These are phyloP conservation scores for Aquilaria agallochum DNA, from an alignment of 441 rosid genomes.

Conservation along the genomic window DNA sequence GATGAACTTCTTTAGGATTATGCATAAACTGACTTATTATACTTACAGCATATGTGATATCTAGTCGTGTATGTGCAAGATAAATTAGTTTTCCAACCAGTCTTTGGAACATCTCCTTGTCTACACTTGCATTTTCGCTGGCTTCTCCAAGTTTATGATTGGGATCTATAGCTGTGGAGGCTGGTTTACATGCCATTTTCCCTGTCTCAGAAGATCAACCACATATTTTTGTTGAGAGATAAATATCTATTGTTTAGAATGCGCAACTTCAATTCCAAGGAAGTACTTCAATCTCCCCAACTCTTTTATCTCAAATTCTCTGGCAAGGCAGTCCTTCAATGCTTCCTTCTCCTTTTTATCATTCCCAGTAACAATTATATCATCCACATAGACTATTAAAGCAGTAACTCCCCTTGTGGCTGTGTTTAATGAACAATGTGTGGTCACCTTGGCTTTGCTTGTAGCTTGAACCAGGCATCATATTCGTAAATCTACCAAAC, in stretches of 20 bases:
- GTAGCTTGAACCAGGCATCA: not conserved
- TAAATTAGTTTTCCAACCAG: not conserved
- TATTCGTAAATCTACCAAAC: not conserved
- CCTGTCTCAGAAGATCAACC: not conserved
- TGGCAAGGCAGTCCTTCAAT: not conserved
- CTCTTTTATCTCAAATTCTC: not conserved
- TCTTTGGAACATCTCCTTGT: not conserved
- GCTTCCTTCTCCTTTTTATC: not conserved
- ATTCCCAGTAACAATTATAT: not conserved
- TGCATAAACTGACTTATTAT: not conserved
- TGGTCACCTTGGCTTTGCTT: not conserved
- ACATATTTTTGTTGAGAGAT: not conserved
- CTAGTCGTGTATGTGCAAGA: not conserved
- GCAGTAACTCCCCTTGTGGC: too few species aligned
- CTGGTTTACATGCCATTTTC: not conserved
- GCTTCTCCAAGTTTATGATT: not conserved
- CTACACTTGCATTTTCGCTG: not conserved
- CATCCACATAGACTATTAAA: not conserved
- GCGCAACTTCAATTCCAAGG: not conserved
- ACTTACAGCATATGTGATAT: not conserved
- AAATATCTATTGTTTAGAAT: not conserved
- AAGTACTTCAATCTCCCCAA: not conserved
- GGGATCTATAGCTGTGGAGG: not conserved
- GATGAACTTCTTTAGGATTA: not conserved
- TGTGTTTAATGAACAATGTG: too few species aligned